A percentile compares a stretch with the other conserved stretches of the same genome.
Conservation (phyloP, 768 basidiomycete species). For the Lepiota venenata region DNA sequence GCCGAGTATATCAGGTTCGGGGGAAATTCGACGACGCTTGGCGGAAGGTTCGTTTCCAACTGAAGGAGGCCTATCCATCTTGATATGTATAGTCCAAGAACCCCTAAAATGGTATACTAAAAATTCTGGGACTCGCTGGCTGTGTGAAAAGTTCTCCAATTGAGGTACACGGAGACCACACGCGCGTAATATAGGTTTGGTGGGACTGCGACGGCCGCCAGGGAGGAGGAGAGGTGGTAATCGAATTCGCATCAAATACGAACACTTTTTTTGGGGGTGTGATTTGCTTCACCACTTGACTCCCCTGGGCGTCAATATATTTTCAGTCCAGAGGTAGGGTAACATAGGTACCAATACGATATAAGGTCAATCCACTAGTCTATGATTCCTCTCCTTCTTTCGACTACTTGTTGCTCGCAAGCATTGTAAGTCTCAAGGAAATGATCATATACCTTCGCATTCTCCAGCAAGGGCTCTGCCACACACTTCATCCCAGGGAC, state of each 20-base stretch:
- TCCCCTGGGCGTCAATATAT: neutral
- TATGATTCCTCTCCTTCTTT: slow-evolving; percentile 9
- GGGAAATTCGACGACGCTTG: slow-evolving; percentile 6
- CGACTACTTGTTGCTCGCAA: slow-evolving; percentile 53
- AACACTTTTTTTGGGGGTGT: neutral
- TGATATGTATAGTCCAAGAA: slow-evolving; percentile 1
- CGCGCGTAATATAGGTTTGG: neutral
- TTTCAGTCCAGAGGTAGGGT: neutral
- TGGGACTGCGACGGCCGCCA: neutral
- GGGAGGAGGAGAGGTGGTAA: neutral
- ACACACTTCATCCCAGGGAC: slow-evolving; percentile 56
- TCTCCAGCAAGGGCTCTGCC: slow-evolving; percentile 49
- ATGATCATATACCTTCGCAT: slow-evolving; percentile 46
- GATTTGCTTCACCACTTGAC: too few relatives aligned
- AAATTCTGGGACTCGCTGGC: neutral
- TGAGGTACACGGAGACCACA: neutral
- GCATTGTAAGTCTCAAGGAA: slow-evolving; percentile 49
- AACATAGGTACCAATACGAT: neutral
- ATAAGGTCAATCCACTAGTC: neutral
- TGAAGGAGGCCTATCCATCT: neutral
- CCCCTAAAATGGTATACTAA: neutral
- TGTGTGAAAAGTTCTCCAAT: neutral
- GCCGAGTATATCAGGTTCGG: neutral
- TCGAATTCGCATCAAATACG: slow-evolving; percentile 3
- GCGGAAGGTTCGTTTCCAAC: neutral